These are phyloP conservation scores for Termitomyces sp. DNA, from an alignment of 768 basidiomycete genomes.

Conservation along the genomic window DNA sequence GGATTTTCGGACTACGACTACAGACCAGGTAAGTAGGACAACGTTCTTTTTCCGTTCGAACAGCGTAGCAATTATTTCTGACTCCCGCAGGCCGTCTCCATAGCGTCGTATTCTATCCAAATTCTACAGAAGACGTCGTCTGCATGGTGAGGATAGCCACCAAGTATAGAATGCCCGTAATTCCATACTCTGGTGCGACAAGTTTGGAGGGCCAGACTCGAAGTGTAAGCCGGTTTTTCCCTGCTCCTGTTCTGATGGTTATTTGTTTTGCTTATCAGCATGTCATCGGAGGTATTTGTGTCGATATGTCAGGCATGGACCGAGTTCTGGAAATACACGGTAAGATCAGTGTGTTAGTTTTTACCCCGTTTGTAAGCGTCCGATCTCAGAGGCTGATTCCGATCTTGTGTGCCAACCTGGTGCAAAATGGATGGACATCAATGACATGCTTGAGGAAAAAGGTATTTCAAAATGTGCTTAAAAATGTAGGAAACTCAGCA, in stretches of 20 bases:
- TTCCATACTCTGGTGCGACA: constrained; percentile 78
- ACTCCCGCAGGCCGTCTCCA: constrained; percentile 25
- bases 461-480: constrained; percentile 24
- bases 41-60: not conserved
- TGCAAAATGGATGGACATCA: constrained; percentile 65
- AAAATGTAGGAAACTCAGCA: not conserved
- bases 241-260: not conserved
- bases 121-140: constrained; percentile 76
- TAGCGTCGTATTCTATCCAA: constrained; percentile 59
- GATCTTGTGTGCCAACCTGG: constrained; percentile 76
- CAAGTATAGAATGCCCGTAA: constrained; percentile 72
- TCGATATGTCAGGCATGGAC: constrained; percentile 79
- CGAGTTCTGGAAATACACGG: constrained; percentile 71
- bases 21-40: constrained; percentile 38
- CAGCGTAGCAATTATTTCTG: not conserved
- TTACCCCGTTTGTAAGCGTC: not conserved
- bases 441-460: constrained; percentile 57
- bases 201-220: constrained; percentile 74
- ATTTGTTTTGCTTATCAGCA: constrained; percentile 20
- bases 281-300: constrained; percentile 60
- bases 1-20: constrained; percentile 50
- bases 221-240: constrained; percentile 37
- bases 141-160: constrained; percentile 70
- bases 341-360: constrained; percentile 20
- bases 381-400: constrained; percentile 51